Percentiles rank a stretch among this genome's conserved stretches.
These are phyloP conservation scores for Hypoxylon subgilvum DNA, from an alignment of 495 filamentous ascomycete genomes.

Conservation along the genomic window DNA sequence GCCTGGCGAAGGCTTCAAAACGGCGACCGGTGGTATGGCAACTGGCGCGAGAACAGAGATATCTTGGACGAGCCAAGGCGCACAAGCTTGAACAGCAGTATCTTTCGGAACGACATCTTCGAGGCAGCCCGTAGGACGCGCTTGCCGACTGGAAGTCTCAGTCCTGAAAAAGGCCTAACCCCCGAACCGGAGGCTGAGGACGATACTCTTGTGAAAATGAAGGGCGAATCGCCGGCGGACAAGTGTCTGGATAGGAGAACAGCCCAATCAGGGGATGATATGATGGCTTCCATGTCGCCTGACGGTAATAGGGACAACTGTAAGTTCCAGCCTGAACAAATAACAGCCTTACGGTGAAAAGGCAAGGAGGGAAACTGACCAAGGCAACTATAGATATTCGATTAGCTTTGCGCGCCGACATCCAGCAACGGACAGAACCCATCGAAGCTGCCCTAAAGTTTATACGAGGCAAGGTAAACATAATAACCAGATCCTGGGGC, in stretches of 20 bases:
- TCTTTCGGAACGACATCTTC: slow-evolving; percentile 49
- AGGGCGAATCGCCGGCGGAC: slow-evolving; percentile 29
- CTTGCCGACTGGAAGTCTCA: slow-evolving; percentile 57
- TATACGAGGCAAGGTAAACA: slow-evolving; percentile 61
- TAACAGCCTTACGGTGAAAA: no score
- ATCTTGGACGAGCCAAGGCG: slow-evolving; percentile 40
- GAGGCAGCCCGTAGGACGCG: slow-evolving; percentile 57
- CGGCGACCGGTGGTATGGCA: slow-evolving; percentile 61
- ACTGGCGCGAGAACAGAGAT: slow-evolving; percentile 55
- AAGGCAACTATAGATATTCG: slow-evolving; percentile 89
- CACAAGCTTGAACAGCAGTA: slow-evolving; percentile 42
- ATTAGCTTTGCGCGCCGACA: slow-evolving; percentile 82
- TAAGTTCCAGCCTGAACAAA: no score
- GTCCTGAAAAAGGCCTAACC: slow-evolving; percentile 57
- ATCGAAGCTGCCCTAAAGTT: slow-evolving; percentile 75
- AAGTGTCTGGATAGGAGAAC: slow-evolving; percentile 1
- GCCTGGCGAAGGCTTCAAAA: slow-evolving; percentile 61
- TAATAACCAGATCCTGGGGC: slow-evolving; percentile 68
- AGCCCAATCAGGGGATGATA: slow-evolving; percentile 21
- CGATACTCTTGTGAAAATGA: slow-evolving; percentile 43
- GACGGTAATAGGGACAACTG: slow-evolving; percentile 42
- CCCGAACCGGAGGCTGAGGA: slow-evolving; percentile 52
- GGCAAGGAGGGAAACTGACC: no score
- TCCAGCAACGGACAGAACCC: slow-evolving; percentile 83
- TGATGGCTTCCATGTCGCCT: slow-evolving; percentile 40